A percentile compares a stretch with the other conserved stretches of the same genome.
These are phyloP conservation scores for Amaranthus hypochondriacus DNA, from an alignment of 148 eudicot species.

Conservation along the genomic window DNA sequence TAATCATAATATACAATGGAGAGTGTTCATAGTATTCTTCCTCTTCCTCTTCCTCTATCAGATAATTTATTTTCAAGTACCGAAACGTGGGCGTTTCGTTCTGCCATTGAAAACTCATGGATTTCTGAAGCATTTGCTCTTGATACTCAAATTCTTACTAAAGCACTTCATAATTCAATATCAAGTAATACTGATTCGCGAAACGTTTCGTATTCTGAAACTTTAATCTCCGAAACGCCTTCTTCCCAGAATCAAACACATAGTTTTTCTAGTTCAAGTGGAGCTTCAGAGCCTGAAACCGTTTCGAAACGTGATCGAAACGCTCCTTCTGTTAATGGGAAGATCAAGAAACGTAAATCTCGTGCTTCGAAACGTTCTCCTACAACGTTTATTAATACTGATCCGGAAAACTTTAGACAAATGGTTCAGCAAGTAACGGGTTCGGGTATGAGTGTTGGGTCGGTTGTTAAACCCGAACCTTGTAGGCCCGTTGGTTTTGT, in stretches of 20 bases:
- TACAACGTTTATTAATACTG: conserved; percentile 69
- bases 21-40: conserved; percentile 23
- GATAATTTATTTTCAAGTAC: conserved; percentile 29
- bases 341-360: conserved; percentile 57
- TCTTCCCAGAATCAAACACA: not conserved
- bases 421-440: conserved; percentile 97
- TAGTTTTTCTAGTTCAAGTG: conserved; percentile 16
- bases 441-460: conserved; percentile 23
- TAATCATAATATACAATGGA: not conserved
- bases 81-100: conserved; percentile 53
- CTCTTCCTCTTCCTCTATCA: conserved; percentile 25
- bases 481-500: conserved; percentile 27
- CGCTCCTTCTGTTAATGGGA: conserved; percentile 19
- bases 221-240: conserved; percentile 18
- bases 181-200: too few relatives aligned
- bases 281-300: conserved; percentile 13
- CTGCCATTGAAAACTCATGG: conserved; percentile 50
- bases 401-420: conserved; percentile 65
- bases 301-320: conserved; percentile 21
- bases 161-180: not conserved
- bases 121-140: conserved; percentile 45
- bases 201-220: conserved; percentile 2
- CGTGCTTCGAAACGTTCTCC: conserved; percentile 62
- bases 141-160: conserved; percentile 50
- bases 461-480: conserved; percentile 65